Conservation (phyloP, 176 grass and related monocot species). For the Triticum timopheevii region DNA sequence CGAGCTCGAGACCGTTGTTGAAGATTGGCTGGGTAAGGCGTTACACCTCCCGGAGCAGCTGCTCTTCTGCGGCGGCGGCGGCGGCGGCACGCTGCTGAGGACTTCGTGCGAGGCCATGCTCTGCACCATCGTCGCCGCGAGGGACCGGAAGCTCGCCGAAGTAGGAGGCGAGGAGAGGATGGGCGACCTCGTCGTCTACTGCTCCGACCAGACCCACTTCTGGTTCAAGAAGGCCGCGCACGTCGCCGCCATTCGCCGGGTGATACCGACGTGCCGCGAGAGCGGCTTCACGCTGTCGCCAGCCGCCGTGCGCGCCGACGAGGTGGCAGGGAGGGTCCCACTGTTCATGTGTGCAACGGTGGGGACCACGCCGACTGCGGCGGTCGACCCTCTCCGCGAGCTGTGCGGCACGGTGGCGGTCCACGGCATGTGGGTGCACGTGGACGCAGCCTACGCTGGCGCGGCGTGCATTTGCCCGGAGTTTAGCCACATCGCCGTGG, state of each 20-base stretch:
- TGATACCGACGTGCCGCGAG: slow-evolving; percentile 15
- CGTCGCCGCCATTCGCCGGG: slow-evolving; percentile 39
- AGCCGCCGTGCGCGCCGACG: slow-evolving; percentile 29
- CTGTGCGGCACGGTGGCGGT: slow-evolving; percentile 17
- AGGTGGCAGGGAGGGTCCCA: slow-evolving; percentile 11
- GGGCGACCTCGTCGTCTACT: slow-evolving; percentile 42
- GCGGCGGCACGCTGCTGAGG: slow-evolving; percentile 13
- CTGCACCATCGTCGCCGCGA: slow-evolving; percentile 36
- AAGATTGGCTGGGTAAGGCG: slow-evolving; percentile 56
- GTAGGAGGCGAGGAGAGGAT: slow-evolving; percentile 28
- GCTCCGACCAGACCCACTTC: slow-evolving; percentile 57
- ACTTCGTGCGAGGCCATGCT: slow-evolving; percentile 26
- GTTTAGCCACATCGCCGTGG: slow-evolving; percentile 12
- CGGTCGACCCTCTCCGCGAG: slow-evolving; percentile 38
- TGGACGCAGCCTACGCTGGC: slow-evolving; percentile 54
- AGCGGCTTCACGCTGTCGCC: slow-evolving; percentile 15
- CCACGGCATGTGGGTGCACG: slow-evolving; percentile 43
- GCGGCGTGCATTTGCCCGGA: slow-evolving; percentile 49
- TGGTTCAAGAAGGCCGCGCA: slow-evolving; percentile 46
- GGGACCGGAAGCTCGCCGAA: slow-evolving; percentile 38
- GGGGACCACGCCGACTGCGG: slow-evolving; percentile 36
- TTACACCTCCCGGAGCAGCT: slow-evolving; percentile 24
- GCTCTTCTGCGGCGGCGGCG: slow-evolving; percentile 32
- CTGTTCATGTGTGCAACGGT: slow-evolving; percentile 49
- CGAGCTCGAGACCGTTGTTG: slow-evolving; percentile 47